Percentiles rank a stretch among this genome's conserved stretches.
phyloP scores from a whole-genome alignment of 345 rosid genomes.

The Pugionium cornutum region DNA sequence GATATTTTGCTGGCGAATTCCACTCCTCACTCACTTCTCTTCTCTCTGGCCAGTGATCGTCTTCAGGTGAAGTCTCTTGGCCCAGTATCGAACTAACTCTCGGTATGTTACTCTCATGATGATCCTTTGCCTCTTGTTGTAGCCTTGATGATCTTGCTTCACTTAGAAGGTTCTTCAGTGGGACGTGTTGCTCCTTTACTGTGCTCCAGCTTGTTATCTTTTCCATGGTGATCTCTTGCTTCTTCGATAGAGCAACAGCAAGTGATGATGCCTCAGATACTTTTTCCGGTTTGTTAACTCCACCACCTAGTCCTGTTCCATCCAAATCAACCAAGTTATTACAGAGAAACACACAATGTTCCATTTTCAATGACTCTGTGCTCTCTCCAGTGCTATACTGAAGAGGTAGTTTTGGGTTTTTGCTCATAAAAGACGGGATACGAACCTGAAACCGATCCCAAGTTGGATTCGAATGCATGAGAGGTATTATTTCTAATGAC shows the following conservation, averaged over 20 bases:
- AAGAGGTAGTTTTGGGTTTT: neutral
- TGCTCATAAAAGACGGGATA: neutral
- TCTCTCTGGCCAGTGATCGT: conserved; percentile 40
- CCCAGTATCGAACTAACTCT: conserved; percentile 48
- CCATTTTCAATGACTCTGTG: neutral
- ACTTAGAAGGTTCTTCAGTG: conserved; percentile 67
- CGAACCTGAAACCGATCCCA: conserved; percentile 29
- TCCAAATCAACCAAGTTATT: neutral
- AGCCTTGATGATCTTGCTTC: conserved; percentile 61
- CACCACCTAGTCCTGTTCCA: conserved; percentile 23
- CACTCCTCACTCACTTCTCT: conserved; percentile 54
- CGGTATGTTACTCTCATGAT: conserved; percentile 41
- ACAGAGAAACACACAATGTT: neutral
- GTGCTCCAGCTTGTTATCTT: conserved; percentile 66
- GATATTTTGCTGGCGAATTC: conserved; percentile 71
- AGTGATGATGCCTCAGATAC: conserved; percentile 12
- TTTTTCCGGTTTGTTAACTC: conserved; percentile 22
- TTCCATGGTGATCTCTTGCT: conserved; percentile 51
- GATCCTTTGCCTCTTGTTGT: conserved; percentile 12
- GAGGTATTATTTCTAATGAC: conserved; percentile 26
- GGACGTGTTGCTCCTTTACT: conserved; percentile 51
- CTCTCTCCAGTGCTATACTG: neutral
- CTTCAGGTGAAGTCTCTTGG: conserved; percentile 43
- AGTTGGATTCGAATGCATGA: conserved; percentile 20
- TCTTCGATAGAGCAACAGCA: conserved; percentile 41